phyloP scores from a whole-genome alignment of 2,329 filamentous ascomycete genomes.

The Magnaporthiopsis poae region DNA sequence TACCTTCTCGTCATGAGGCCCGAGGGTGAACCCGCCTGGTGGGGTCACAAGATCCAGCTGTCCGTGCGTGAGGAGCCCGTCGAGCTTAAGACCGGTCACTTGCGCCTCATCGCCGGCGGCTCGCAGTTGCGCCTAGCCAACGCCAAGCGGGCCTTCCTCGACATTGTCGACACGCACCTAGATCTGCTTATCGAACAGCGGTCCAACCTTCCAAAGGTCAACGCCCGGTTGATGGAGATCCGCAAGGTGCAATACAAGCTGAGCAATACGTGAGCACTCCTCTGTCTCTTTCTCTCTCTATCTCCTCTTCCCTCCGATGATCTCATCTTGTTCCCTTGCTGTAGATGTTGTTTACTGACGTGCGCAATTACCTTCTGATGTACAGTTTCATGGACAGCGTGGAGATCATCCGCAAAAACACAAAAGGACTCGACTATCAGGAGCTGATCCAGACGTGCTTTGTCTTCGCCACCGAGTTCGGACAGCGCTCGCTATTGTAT shows the following conservation, averaged over 20 bases:
- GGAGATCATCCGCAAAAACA: conserved; percentile 80
- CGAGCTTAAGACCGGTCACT: conserved; percentile 75
- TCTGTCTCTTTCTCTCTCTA: not conserved
- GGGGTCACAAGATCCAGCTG: conserved; percentile 63
- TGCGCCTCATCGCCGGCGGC: conserved; percentile 80
- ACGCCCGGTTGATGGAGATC: conserved; percentile 82
- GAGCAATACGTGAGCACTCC: conserved; percentile 55
- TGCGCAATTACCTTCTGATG: too few relatives aligned
- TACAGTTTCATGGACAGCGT: conserved; percentile 92
- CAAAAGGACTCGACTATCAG: conserved; percentile 73
- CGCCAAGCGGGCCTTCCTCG: conserved; percentile 68
- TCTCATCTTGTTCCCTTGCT: too few relatives aligned
- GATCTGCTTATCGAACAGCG: conserved; percentile 85
- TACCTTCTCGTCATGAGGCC: conserved; percentile 80
- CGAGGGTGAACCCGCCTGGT: conserved; percentile 70
- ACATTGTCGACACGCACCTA: conserved; percentile 71
- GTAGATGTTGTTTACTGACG: not conserved
- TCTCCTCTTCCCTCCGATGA: not conserved
- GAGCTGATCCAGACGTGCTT: conserved; percentile 97
- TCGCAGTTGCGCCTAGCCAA: conserved; percentile 68
- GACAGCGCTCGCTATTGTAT: conserved; percentile 84
- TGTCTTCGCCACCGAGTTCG: conserved; percentile 97
- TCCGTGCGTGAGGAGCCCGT: conserved; percentile 67
- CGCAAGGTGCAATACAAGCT: conserved; percentile 93
- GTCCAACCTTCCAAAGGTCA: conserved; percentile 87